Conservation (phyloP, 345 rosid species). For the Mercurialis annua region DNA sequence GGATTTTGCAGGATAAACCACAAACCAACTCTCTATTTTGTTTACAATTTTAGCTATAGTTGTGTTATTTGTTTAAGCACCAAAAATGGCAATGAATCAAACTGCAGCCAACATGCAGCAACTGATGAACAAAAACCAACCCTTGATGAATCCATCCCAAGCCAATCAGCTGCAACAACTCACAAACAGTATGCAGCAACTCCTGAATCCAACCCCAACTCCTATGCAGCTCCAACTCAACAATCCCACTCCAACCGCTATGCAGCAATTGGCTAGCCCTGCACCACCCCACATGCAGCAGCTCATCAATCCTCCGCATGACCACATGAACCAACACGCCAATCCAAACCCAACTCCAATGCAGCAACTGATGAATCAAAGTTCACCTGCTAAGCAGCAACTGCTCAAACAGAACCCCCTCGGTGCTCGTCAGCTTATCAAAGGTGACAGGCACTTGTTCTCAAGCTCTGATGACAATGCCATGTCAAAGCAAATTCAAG, state of each 20-base stretch:
- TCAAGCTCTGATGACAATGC: constrained; percentile 50
- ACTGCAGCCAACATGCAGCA: neutral
- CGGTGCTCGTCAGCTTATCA: constrained; percentile 16
- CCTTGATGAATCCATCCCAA: neutral
- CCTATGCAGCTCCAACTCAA: too few species aligned
- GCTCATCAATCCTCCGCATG: too few species aligned
- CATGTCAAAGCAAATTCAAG: constrained; percentile 56
- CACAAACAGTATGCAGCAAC: constrained; percentile 1
- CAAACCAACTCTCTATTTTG: neutral
- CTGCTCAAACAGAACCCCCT: neutral
- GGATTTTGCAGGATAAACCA: neutral
- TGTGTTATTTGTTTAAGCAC: neutral
- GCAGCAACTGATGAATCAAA: neutral
- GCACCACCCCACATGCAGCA: neutral
- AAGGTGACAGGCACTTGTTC: constrained; percentile 41
- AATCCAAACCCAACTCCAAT: neutral
- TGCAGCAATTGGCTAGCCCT: neutral
- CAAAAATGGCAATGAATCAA: neutral
- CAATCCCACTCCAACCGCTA: too few species aligned
- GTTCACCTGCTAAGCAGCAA: neutral
- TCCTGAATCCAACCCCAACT: neutral
- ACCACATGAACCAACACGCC: too few species aligned
- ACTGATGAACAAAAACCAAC: neutral
- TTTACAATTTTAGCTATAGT: neutral
- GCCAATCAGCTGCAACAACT: neutral